Percentiles rank a stretch among this genome's conserved stretches.
Conservation (phyloP, 2,329 filamentous ascomycete genomes). For the Endocalyx cinctus region DNA sequence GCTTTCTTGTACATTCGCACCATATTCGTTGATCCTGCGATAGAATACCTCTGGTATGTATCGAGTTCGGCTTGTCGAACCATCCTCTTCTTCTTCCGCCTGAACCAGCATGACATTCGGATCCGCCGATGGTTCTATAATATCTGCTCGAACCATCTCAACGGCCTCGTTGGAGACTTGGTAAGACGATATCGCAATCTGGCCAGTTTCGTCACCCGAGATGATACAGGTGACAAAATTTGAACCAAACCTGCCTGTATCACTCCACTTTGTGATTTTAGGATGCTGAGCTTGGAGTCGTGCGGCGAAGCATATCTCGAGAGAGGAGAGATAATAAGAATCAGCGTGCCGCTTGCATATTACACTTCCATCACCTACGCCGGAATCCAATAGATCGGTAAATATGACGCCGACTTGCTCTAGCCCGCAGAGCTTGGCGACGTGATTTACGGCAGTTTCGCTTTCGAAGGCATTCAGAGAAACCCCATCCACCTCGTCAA, state of each 20-base stretch:
- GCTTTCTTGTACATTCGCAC: conserved; percentile 92
- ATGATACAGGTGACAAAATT: conserved; percentile 96
- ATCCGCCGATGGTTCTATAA: conserved; percentile 91
- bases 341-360: conserved; percentile 94
- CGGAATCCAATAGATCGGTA: conserved; percentile 83
- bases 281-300: conserved; percentile 84
- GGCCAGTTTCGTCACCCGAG: conserved; percentile 84
- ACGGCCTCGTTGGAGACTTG: conserved; percentile 94
- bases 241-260: conserved; percentile 88
- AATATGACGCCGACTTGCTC: conserved; percentile 90
- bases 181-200: conserved; percentile 86
- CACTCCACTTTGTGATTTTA: conserved; percentile 93
- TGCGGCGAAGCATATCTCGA: conserved; percentile 86
- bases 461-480: conserved; percentile 81
- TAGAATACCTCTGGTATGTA: conserved; percentile 99
- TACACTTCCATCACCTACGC: conserved; percentile 76
- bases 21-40: conserved; percentile 91
- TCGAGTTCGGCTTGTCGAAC: conserved; percentile 61
- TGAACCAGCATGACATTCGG: conserved; percentile 92
- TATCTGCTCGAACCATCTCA: conserved; percentile 93
- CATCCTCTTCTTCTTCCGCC: conserved; percentile 81
- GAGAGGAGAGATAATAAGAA: conserved; percentile 88
- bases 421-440: conserved; percentile 78
- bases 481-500: conserved; percentile 83
- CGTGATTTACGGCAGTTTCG: conserved; percentile 73